Percentiles rank a stretch among this genome's conserved stretches.
These are phyloP conservation scores for Amanita pallidorosea DNA, from an alignment of 768 basidiomycete species.

Conservation along the genomic window DNA sequence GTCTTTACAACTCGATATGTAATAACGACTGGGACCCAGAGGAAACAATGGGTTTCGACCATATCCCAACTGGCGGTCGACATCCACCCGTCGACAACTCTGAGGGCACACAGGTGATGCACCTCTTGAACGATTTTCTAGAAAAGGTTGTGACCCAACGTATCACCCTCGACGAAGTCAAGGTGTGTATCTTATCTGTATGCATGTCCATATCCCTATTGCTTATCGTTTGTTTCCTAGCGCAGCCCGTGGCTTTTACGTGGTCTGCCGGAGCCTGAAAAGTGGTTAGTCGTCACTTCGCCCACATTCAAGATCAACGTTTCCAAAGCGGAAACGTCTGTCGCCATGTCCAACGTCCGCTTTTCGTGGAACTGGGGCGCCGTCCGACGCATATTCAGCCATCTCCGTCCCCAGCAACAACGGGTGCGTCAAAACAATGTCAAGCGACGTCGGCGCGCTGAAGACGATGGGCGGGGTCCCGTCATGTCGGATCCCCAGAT, in stretches of 20 bases:
- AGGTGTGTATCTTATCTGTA: conserved; percentile 32
- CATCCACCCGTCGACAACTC: conserved; percentile 28
- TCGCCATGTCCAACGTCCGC: conserved; percentile 56
- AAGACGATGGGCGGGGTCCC: conserved; percentile 8
- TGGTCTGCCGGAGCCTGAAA: conserved; percentile 52
- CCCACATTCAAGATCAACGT: conserved; percentile 35
- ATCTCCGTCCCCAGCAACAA: conserved; percentile 18
- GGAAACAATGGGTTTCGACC: conserved; percentile 62
- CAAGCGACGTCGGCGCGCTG: background rate
- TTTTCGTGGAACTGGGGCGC: conserved; percentile 55
- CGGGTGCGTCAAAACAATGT: background rate
- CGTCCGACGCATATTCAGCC: conserved; percentile 34
- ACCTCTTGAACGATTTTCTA: conserved; percentile 64
- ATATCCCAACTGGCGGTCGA: conserved; percentile 53
- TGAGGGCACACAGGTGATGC: conserved; percentile 54
- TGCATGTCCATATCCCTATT: conserved; percentile 6
- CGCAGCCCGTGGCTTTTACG: conserved; percentile 53
- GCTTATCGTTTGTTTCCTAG: conserved; percentile 21
- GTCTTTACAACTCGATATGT: conserved; percentile 72
- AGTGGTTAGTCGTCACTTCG: conserved; percentile 51
- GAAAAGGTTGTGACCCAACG: conserved; percentile 70
- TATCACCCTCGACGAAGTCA: conserved; percentile 73
- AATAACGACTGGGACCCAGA: conserved; percentile 63
- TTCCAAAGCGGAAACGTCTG: conserved; percentile 66
- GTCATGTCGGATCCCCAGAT: conserved; percentile 16